Evolutionary conservation across 2,329 filamentous ascomycete genomes (phyloP), one percentile per base, ranked within the genome.

Genomic region (Arachnomyces sp.): DNA sequence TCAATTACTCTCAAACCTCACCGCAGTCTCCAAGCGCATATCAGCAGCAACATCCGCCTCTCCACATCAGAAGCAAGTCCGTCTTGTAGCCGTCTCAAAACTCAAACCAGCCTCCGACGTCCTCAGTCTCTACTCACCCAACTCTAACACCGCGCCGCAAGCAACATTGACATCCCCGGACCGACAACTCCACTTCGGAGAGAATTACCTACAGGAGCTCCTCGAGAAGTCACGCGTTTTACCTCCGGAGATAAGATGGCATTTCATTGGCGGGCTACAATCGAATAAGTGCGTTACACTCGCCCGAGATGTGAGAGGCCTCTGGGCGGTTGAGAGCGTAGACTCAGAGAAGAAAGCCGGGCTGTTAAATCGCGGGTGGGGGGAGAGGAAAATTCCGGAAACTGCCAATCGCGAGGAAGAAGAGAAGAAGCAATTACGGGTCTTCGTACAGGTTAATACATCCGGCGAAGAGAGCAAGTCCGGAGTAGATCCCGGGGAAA

Each of bases 371-470:
- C 82, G 83, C 46, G 78, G 86, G 11, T 82, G 92, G 35, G 75
- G 74, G 9, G 77, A 77, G 29, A 66, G 65, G 12, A 49, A 62
- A 29, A 43, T 60, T 37, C 44, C 63, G 30, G 56, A 61, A 34
- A 61, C 64, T 43, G 62, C 64, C 16, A 52, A 59, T 2, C 43
- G 51, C 8, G 53, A 63, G 36, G 66, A 68, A 1, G 45, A 45
- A 9, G 43, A 49, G 31, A 7, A 9, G 14, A 25, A 25, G 13
- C 62, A 58, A 43, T 67, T 95, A 51, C 71, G 80, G 41, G 73
- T 98, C 21, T 88, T 92, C 67, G 82, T 98, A 13, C 92, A 98
- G 66, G 81, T 98, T 52, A 98, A 98, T 66, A 98, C 92, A 0
- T 93, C 86, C 0, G 87, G 86, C 40, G 92, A 96, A 61, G 78